phyloP scores from a whole-genome alignment of 495 filamentous ascomycete species.

The Pseudoneurospora amorphoporcata region DNA sequence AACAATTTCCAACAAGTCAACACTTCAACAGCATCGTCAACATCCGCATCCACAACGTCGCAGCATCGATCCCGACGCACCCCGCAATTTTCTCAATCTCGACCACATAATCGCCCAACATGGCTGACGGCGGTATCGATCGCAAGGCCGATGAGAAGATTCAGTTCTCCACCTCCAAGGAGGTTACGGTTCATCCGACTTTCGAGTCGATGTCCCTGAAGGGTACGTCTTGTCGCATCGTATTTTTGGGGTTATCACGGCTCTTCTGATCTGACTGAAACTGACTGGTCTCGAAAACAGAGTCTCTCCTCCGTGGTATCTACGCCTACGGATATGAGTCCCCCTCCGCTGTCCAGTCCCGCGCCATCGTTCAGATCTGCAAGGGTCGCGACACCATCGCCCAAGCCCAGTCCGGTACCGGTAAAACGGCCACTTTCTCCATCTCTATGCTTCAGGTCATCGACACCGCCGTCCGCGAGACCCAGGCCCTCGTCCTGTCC shows the following conservation, averaged over 20 bases:
- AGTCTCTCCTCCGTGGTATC: slow-evolving; percentile 91
- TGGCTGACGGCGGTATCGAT: slow-evolving; percentile 84
- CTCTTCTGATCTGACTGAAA: not conserved
- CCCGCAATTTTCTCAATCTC: slow-evolving; percentile 18
- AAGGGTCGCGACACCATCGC: slow-evolving; percentile 98
- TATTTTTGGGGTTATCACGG: not conserved
- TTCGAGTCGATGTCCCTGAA: slow-evolving; percentile 60
- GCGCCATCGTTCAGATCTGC: slow-evolving; percentile 97
- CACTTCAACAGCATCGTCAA: not conserved
- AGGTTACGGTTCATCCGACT: slow-evolving; percentile 72
- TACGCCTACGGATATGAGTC: slow-evolving; percentile 99
- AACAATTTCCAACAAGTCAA: not conserved
- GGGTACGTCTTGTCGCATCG: slow-evolving; percentile 23
- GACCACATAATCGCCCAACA: slow-evolving; percentile 20
- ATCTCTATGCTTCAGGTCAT: slow-evolving; percentile 97
- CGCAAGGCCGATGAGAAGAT: slow-evolving; percentile 90
- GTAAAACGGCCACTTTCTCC: slow-evolving; percentile 98
- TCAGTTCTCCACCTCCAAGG: slow-evolving; percentile 96
- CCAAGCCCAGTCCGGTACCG: slow-evolving; percentile 98
- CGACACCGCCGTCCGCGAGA: slow-evolving; percentile 84
- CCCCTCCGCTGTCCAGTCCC: slow-evolving; percentile 91
- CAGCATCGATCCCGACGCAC: not conserved
- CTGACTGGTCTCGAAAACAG: slow-evolving; percentile 22
- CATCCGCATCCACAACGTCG: slow-evolving; percentile 1
- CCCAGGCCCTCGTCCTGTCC: slow-evolving; percentile 91